Evolutionary conservation across 257 asterid genomes (phyloP), one percentile per base, ranked within the genome.

Genomic region (Lantana camara): DNA sequence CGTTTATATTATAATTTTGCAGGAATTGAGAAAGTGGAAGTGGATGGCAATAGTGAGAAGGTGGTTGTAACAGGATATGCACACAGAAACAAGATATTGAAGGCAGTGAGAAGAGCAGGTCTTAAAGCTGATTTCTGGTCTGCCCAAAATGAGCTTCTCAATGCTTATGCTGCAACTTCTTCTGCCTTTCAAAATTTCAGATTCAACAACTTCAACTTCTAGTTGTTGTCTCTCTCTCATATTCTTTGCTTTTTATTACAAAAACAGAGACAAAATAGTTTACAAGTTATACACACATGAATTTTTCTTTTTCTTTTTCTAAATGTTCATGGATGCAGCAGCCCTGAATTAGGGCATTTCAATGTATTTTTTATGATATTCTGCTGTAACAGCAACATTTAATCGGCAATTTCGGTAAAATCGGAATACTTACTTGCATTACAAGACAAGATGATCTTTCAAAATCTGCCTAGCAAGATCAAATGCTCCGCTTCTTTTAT

Each of bases 401-500:
- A 2, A 27, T 5, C 2, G 2, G 32, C 32, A 27, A 5, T 2
- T 27, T 15, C 17, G 3, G 48, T 42, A 42, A 5, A 35, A 7
- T 35, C 40, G 9, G n/a, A n/a, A 35, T 35, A 35, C 7, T 35
- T 35, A 35, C 9, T 1, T 35, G 29, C 11, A 20, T 83, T 84
- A 86, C 14, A 81, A 20, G 57, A 75, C 63, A 58, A 88, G 74
- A 73, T 82, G 77, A 70, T 85, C 87, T 77, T 75, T 88, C 77
- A 86, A 73, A 55, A 86, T 76, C 77, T 84, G 96, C 60, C 98
- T 77, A 0, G 96, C 96, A 58, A 91, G 91, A 75, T 91, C 98
- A 75, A 75, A 38, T 44, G 97, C 95, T 47, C 96, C 97, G 76
- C 95, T 85, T 44, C 44, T 78, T 69, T 69, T 84, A 73, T 88